These are phyloP conservation scores for Psilocybe tampanensis DNA, from an alignment of 768 basidiomycete genomes.

Conservation along the genomic window DNA sequence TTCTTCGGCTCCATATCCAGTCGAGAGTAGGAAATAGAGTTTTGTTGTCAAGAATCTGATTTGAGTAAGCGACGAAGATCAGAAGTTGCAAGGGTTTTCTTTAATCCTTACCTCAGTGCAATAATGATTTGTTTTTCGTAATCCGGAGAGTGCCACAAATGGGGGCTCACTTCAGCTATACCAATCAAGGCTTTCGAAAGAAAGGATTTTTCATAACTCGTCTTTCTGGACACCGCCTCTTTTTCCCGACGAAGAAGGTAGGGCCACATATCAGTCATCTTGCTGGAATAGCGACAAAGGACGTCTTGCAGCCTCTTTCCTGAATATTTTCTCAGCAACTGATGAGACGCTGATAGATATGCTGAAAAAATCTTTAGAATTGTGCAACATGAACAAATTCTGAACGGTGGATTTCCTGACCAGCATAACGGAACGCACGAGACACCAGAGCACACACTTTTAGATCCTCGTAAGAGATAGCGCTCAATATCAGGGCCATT, in stretches of 20 bases:
- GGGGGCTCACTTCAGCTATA: conserved; percentile 38
- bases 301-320: conserved; percentile 50
- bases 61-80: background rate
- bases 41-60: conserved; percentile 67
- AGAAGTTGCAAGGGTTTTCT: background rate
- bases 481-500: conserved; percentile 58
- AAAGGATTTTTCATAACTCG: conserved; percentile 51
- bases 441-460: conserved; percentile 53
- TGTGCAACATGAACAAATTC: background rate
- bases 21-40: conserved; percentile 63
- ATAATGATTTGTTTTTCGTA: conserved; percentile 56
- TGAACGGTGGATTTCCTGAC: conserved; percentile 5
- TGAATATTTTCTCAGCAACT: conserved; percentile 46
- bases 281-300: conserved; percentile 38
- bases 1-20: conserved; percentile 40
- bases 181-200: conserved; percentile 41
- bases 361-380: conserved; percentile 37
- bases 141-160: conserved; percentile 64
- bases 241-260: conserved; percentile 56
- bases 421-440: conserved; percentile 20
- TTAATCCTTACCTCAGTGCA: conserved; percentile 52
- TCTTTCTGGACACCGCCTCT: conserved; percentile 41
- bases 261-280: conserved; percentile 72
- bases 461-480: conserved; percentile 46
- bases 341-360: conserved; percentile 60